These are phyloP conservation scores for Linaria vulgaris DNA, from an alignment of 257 asterid genomes.

Conservation along the genomic window DNA sequence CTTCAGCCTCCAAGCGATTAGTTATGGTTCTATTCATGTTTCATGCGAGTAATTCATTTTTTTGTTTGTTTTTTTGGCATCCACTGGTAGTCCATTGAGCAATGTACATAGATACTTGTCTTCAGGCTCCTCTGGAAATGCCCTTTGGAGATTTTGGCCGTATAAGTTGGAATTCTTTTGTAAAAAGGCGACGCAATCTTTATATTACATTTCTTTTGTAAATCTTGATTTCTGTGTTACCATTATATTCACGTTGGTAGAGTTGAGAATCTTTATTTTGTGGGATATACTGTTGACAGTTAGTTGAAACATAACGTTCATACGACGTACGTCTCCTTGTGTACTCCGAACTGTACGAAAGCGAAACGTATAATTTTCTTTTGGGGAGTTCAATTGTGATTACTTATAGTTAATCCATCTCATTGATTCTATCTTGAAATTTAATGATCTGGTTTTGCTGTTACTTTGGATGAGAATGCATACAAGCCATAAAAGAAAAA, in stretches of 20 bases:
- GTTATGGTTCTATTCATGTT: conserved; percentile 75
- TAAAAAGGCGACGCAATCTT: neutral
- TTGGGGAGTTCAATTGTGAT: no score
- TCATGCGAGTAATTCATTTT: conserved; percentile 42
- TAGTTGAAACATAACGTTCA: no score
- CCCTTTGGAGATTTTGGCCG: conserved; percentile 2
- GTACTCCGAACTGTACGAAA: no score
- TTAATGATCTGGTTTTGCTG: no score
- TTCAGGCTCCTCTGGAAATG: no score
- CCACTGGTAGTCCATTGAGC: no score
- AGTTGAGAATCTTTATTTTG: conserved; percentile 5
- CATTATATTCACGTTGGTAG: neutral
- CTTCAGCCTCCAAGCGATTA: conserved; percentile 69
- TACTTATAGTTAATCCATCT: neutral
- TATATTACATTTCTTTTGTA: conserved; percentile 22
- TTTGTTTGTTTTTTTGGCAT: neutral
- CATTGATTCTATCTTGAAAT: no score
- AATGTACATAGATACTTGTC: no score
- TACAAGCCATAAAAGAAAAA: no score
- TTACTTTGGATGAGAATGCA: no score
- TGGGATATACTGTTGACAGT: neutral
- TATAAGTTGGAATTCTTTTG: conserved; percentile 6
- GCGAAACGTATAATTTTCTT: no score
- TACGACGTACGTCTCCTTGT: no score
- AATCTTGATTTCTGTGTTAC: conserved; percentile 13